Percentiles rank a stretch among this genome's conserved stretches.
Evolutionary conservation across 352 stramenopile species (phyloP).

Genomic region (Thraustotheca clavata): DNA sequence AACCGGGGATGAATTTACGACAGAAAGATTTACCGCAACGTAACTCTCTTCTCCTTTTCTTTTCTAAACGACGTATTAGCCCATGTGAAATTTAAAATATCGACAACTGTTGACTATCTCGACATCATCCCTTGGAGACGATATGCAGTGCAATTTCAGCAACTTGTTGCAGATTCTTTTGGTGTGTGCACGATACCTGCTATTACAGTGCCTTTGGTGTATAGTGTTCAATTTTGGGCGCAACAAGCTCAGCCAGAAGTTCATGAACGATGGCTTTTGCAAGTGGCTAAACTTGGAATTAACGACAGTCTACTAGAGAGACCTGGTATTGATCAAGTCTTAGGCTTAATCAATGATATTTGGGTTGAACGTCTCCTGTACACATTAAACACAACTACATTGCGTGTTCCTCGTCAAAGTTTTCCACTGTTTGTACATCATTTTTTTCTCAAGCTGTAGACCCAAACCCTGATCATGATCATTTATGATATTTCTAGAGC

Average conservation of each 20-base stretch:
- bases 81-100: neutral
- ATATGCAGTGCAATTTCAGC: conserved; percentile 4
- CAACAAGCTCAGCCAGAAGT: neutral
- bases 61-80: neutral
- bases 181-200: neutral
- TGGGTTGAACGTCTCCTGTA: neutral
- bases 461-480: neutral
- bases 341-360: neutral
- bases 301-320: neutral
- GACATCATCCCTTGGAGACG: conserved; percentile 1
- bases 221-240: neutral
- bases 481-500: neutral
- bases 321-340: neutral
- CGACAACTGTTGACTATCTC: conserved; percentile 12
- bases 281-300: neutral
- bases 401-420: conserved; percentile 10
- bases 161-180: neutral
- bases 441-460: conserved; percentile 5
- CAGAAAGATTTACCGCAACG: neutral
- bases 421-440: neutral
- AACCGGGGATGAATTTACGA: neutral
- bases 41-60: neutral
- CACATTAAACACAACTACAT: neutral
- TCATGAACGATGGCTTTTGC: conserved; percentile 10
- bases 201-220: neutral